Evolutionary conservation across 352 stramenopile genomes (phyloP), one percentile per base, ranked within the genome.

Genomic region (Thalassiosira exigua): DNA sequence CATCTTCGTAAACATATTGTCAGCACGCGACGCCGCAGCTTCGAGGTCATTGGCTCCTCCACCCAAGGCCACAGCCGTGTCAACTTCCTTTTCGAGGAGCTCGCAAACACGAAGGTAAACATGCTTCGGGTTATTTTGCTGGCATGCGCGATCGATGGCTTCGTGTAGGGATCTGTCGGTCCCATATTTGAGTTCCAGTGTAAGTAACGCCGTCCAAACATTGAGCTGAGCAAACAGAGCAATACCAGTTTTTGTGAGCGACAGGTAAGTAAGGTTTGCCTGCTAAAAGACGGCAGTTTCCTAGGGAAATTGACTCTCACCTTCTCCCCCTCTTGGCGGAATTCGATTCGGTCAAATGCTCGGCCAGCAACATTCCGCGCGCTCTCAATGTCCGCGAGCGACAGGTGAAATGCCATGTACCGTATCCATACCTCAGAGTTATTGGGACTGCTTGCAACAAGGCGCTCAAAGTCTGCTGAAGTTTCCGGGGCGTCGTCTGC

Each of bases 371-470:
- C 96, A 77, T 96, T 95, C 7, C 96, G 93, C 29, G 96, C 96
- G 48, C 96, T 85, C 5, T 94, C 92, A 54, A 98, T 92, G 72
- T 99, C 95, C 33, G 95, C 97, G 21, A 98, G 85, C 39, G 95
- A 97, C 32, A 99, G 88, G 83, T 98, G 94, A 88, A 98, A 98
- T 14, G 96, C 96, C 96, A 99, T 98, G 90, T 98, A 99, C 77
- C 96, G 94, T 76, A 99, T 98, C 96, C 96, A 99, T 69, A 98
- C 64, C 85, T 97, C 97, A 52, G 96, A 98, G 73, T 92, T 97
- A 81, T 98, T 97, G 14, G 96, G 96, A 58, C 93, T 96, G 53
- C 96, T 95, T 9, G 95, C 95, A 53, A 99, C 83, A 48, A 98
- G 84, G 21, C 96, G 95, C 82, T 99, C 96, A 84, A 97, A 99